Evolutionary conservation across 306 rosid species (phyloP), one percentile per base, ranked within the genome.

Genomic region (Calophaca sinica): DNA sequence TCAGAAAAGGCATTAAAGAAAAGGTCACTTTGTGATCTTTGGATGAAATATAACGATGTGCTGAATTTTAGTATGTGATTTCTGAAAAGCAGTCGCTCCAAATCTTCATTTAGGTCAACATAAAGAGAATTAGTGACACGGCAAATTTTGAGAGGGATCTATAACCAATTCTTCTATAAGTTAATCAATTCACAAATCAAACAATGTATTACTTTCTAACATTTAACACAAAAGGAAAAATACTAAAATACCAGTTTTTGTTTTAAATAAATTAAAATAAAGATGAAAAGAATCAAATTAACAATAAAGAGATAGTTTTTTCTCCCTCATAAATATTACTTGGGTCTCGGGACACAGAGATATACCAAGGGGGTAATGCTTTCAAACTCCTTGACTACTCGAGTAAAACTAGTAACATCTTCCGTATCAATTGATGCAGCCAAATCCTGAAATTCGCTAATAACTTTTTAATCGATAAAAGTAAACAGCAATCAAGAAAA

Each of bases 311-410:
- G 53, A 48, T 12, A 7, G 7, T 35, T 28, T 9, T 50, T 82
- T 69, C 36, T 2, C 26, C 26, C 26, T 59, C 42, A 62, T 55
- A 60, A 33, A 35, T 8, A 36, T 61, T 61, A 61, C 31, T 72
- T n/a, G 33, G 26, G 26, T 20, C 26, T 20, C 26, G 26, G 12
- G 62, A 54, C 41, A 75, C 5, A 65, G 68, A 70, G 15, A 60
- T 36, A 74, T 86, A 86, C 89, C 89, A 86, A 75, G 31, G 73
- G 77, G 74, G 84, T 80, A 10, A 72, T 44, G 71, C 79, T 83
- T 36, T 77, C 61, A 60, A 62, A 86, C 66, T 83, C 89, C 79
- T 73, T 66, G 72, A 86, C 81, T 58, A 48, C 80, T 69, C 20
- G 58, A 77, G 82, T 83, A 75, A 86, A 83, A 12, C 66, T 74